Evolutionary conservation across 495 filamentous ascomycete genomes (phyloP).

Genomic region (Talaromyces trachyspermus): DNA sequence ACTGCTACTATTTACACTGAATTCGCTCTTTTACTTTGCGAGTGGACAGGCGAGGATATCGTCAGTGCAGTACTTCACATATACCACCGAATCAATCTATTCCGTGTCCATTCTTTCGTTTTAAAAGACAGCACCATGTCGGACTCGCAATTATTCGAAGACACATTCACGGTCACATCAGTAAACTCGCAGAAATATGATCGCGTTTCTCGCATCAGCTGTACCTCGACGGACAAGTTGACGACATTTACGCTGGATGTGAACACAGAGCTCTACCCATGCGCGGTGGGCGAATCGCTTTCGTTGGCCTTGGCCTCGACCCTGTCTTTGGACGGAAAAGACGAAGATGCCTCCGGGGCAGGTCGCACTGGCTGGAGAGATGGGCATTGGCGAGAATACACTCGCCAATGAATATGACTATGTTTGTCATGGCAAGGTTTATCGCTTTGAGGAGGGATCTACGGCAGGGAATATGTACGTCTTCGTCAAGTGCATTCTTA

Average conservation of each 20-base stretch:
- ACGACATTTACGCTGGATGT: constrained; percentile 82
- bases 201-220: constrained; percentile 76
- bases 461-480: constrained; percentile 79
- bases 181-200: constrained; percentile 86
- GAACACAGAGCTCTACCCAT: constrained; percentile 87
- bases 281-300: constrained; percentile 61
- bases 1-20: too few relatives aligned
- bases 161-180: constrained; percentile 74
- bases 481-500: background rate
- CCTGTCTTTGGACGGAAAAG: constrained; percentile 75
- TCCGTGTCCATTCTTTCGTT: background rate
- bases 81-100: background rate
- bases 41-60: too few relatives aligned
- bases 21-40: too few relatives aligned
- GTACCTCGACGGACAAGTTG: constrained; percentile 58
- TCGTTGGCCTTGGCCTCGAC: constrained; percentile 75
- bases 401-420: constrained; percentile 94
- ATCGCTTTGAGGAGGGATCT: constrained; percentile 85
- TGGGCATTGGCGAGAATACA: constrained; percentile 60
- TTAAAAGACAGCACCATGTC: constrained; percentile 38
- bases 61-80: constrained; percentile 2
- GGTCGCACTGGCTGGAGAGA: constrained; percentile 72
- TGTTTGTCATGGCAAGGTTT: constrained; percentile 95
- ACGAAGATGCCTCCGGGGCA: constrained; percentile 45
- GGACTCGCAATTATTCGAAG: constrained; percentile 88